phyloP scores from a whole-genome alignment of 495 filamentous ascomycete genomes.

The Talaromyces thailandensis region DNA sequence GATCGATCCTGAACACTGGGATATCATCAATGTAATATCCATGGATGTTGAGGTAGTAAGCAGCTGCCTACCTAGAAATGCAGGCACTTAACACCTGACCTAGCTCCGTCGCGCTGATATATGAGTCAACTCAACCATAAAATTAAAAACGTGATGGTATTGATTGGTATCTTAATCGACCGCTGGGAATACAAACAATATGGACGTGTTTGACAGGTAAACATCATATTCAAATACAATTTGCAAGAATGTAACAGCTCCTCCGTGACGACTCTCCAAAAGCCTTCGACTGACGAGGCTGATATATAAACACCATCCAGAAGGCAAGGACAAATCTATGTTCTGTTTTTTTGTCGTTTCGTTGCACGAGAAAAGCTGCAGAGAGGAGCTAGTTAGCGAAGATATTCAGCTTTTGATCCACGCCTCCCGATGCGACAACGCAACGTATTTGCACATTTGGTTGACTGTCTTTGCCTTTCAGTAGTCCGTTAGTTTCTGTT shows the following conservation, averaged over 20 bases:
- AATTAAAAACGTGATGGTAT: neutral
- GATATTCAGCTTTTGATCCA: slow-evolving; percentile 53
- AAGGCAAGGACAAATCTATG: neutral
- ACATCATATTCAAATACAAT: slow-evolving; percentile 1
- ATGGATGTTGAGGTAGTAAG: too few species aligned
- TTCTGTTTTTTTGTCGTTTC: neutral
- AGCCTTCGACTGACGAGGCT: neutral
- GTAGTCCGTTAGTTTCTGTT: slow-evolving; percentile 2
- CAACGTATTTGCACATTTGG: slow-evolving; percentile 42
- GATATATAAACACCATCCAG: neutral
- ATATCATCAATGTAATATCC: too few species aligned
- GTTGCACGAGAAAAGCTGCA: neutral
- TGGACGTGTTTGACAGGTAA: neutral
- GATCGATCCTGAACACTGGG: too few species aligned
- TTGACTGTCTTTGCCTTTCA: slow-evolving; percentile 9
- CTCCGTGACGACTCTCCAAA: neutral
- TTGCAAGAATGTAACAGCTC: neutral
- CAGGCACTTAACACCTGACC: neutral
- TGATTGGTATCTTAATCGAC: neutral
- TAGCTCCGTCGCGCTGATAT: neutral
- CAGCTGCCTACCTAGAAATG: neutral
- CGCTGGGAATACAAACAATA: neutral
- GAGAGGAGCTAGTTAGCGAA: slow-evolving; percentile 30
- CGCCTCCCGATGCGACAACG: slow-evolving; percentile 56
- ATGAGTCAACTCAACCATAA: neutral